Evolutionary conservation across 2,329 filamentous ascomycete genomes (phyloP).

Genomic region (Fusarium protoensiforme): DNA sequence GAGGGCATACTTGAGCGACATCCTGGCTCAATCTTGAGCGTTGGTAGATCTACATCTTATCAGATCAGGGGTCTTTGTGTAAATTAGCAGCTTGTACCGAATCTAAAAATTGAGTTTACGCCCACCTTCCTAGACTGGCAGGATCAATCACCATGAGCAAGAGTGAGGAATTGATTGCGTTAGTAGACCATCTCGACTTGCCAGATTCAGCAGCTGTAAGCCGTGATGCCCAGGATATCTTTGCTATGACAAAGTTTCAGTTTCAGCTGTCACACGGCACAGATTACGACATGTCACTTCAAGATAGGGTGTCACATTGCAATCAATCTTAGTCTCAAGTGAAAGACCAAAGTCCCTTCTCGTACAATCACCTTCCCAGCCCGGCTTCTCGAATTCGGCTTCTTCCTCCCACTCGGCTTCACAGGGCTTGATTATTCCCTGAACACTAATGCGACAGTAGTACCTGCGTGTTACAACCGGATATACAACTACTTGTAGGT

Average conservation of each 20-base stretch:
- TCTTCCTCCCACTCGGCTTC: background rate
- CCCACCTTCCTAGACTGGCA: background rate
- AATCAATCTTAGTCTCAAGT: no score
- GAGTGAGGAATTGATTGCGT: background rate
- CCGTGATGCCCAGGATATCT: background rate
- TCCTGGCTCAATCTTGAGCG: background rate
- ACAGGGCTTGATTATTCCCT: background rate
- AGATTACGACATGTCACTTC: background rate
- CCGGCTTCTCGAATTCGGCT: background rate
- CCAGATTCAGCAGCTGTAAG: background rate
- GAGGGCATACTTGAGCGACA: conserved; percentile 6
- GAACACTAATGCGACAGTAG: background rate
- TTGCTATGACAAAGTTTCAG: background rate
- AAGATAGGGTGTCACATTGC: background rate
- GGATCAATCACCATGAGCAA: background rate
- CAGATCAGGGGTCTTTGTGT: background rate
- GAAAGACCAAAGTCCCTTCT: background rate
- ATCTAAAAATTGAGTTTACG: background rate
- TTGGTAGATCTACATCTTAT: background rate
- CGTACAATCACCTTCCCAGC: background rate
- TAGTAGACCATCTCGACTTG: background rate
- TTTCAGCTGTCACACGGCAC: background rate
- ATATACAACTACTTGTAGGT: background rate
- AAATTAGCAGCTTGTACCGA: background rate
- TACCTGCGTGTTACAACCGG: background rate